Evolutionary conservation across 1,284 basidiomycete genomes (phyloP).

Genomic region (Cryptococcus jaspeensis): DNA sequence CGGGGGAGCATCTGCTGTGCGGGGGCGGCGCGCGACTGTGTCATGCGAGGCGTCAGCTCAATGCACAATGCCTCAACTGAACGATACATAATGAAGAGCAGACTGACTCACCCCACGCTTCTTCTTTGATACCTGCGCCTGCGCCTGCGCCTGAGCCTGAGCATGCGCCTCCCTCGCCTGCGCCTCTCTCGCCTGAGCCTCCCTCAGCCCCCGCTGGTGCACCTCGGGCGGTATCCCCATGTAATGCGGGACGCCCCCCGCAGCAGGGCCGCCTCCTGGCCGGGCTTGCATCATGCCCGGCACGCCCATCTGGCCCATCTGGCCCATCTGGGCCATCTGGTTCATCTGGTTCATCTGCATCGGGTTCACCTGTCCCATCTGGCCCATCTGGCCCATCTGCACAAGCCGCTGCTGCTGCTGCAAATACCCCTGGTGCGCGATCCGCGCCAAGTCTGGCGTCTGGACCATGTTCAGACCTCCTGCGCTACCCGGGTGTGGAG

Average conservation of each 20-base stretch:
- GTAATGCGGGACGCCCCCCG: neutral
- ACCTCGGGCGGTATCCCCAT: neutral
- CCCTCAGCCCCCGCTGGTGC: neutral
- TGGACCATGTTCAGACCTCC: slow-evolving; percentile 2
- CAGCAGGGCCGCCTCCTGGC: too few species aligned
- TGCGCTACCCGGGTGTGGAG: neutral
- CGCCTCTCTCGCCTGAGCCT: slow-evolving; percentile 1
- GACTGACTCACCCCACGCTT: slow-evolving; percentile 16
- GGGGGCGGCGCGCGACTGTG: neutral
- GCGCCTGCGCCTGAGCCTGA: slow-evolving; percentile 1
- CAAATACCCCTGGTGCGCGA: slow-evolving; percentile 23
- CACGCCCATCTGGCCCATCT: slow-evolving; percentile 12
- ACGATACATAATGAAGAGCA: neutral
- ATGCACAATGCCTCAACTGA: neutral
- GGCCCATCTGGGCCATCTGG: slow-evolving; percentile 19
- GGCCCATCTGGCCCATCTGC: slow-evolving; percentile 11
- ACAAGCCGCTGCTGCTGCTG: slow-evolving; percentile 22
- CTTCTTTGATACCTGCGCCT: slow-evolving; percentile 14
- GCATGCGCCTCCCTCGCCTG: slow-evolving; percentile 6
- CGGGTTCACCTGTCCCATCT: neutral
- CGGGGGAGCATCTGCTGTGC: slow-evolving; percentile 12
- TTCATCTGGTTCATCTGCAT: slow-evolving; percentile 1
- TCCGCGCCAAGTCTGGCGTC: slow-evolving; percentile 18
- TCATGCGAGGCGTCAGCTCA: neutral
- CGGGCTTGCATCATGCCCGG: neutral